Base-by-base conservation (phyloP, 768 basidiomycete species). In the Wakefieldia striispora region DNA sequence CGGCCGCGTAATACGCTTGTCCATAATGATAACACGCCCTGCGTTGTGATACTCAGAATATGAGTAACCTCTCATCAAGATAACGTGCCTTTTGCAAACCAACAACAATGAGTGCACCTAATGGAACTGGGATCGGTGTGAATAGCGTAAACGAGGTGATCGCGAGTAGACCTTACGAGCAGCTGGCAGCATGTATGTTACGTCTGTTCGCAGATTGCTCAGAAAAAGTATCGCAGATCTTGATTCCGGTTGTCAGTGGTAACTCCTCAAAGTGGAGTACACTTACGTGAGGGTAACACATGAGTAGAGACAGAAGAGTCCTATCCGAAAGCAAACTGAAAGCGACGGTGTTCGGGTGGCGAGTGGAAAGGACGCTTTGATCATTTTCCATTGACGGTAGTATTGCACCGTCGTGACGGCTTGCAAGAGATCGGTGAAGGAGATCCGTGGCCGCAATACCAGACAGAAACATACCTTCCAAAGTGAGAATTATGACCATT, bases 101-200 rank as follows among this genome's bases (percentile, higher is more conserved):
- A 57, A 83, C 79, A 6, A 81, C 60, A 29, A 79, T 42, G 42
- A 75, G 70, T 3, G 76, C 74, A 0, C 66, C 70, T 16, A 82
- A 58, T 0, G 82, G 81, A 20, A 83, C 80, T 81, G 47, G 11
- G 48, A 44, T 10, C 47, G 6, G 43, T 47, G 23, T 58, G 40
- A 57, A 51, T 17, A 19, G 13, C 9, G 33, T 7, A 11, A 37
- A 14, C n/a, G 26, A 26, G 5, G 16, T 41, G 37, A 19, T 2
- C 55, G 33, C 36, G 39, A 43, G 20, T 13, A 37, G 36, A 42
- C 51, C 78, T 59, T 50, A 82, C 81, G 53, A 13, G 75, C 68
- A 26, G 81, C 81, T 44, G 77, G 75, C 13, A 78, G 62, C 68
- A 82, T 72, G 56, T 75, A 77, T 29, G 74, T 67, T 57, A 72